A percentile compares a stretch with the other conserved stretches of the same genome.
These are phyloP conservation scores for Cordyceps militaris DNA, from an alignment of 2,329 filamentous ascomycete species.

Conservation along the genomic window DNA sequence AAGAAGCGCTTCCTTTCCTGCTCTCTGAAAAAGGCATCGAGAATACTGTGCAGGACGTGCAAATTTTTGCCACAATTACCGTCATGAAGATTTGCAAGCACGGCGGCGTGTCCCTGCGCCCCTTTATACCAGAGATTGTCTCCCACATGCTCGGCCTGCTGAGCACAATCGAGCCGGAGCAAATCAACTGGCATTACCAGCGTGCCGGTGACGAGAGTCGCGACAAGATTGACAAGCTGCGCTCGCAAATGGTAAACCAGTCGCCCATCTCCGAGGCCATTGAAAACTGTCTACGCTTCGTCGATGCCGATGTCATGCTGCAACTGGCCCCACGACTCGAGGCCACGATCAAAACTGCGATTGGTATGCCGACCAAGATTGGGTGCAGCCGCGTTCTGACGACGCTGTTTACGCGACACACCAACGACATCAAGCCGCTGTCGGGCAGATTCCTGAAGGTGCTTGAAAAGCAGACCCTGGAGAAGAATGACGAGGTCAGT, in stretches of 20 bases:
- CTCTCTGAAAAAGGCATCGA: slow-evolving; percentile 85
- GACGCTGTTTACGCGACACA: slow-evolving; percentile 75
- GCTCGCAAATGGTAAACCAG: slow-evolving; percentile 71
- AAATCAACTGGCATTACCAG: slow-evolving; percentile 87
- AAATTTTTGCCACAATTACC: slow-evolving; percentile 73
- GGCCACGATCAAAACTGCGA: slow-evolving; percentile 71
- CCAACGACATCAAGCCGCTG: slow-evolving; percentile 65
- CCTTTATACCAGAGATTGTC: slow-evolving; percentile 75
- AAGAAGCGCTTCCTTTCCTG: slow-evolving; percentile 82
- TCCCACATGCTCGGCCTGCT: slow-evolving; percentile 74
- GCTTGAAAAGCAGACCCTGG: slow-evolving; percentile 74
- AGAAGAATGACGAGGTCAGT: slow-evolving; percentile 90
- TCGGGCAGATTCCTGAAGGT: slow-evolving; percentile 69
- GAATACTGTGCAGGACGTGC: slow-evolving; percentile 80
- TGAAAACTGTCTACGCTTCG: slow-evolving; percentile 76
- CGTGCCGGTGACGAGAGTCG: slow-evolving; percentile 81
- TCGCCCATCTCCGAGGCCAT: slow-evolving; percentile 92
- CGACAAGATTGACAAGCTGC: slow-evolving; percentile 82
- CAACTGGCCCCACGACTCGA: slow-evolving; percentile 66
- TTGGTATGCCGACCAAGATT: slow-evolving; percentile 90
- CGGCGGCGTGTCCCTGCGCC: slow-evolving; percentile 67
- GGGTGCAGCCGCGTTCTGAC: slow-evolving; percentile 81
- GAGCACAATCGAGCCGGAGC: slow-evolving; percentile 82
- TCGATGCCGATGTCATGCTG: slow-evolving; percentile 72
- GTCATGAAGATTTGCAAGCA: slow-evolving; percentile 87